Conservation (phyloP, 495 filamentous ascomycete species). For the Articulospora tetracladia region DNA sequence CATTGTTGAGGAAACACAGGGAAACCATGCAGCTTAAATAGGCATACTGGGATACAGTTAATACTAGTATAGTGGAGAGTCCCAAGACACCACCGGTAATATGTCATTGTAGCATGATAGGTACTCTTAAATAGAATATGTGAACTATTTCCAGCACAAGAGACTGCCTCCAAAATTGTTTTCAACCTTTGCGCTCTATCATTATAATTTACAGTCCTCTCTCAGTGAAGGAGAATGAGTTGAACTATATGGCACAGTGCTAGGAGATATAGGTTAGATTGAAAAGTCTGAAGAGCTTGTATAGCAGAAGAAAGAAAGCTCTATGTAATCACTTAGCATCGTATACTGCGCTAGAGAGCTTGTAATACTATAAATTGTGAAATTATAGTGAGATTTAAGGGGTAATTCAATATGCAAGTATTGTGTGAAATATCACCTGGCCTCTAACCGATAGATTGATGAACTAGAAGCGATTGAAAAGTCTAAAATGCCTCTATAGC, state of each 20-base stretch:
- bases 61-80: neutral
- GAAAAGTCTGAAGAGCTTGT: neutral
- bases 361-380: neutral
- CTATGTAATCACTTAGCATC: neutral
- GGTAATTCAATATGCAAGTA: neutral
- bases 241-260: neutral
- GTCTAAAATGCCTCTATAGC: neutral
- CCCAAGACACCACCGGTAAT: neutral
- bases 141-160: neutral
- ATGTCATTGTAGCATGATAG: neutral
- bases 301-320: neutral
- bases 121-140: neutral
- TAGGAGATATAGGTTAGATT: neutral
- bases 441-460: neutral
- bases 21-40: neutral
- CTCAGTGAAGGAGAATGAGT: neutral
- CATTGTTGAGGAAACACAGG: neutral
- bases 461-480: neutral
- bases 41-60: neutral
- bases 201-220: neutral
- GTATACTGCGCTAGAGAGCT: neutral
- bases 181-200: neutral
- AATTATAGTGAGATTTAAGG: neutral
- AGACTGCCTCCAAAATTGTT: neutral
- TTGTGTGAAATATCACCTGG: neutral